These are phyloP conservation scores for Arthroderma uncinatum DNA, from an alignment of 2,329 filamentous ascomycete species.

Conservation along the genomic window DNA sequence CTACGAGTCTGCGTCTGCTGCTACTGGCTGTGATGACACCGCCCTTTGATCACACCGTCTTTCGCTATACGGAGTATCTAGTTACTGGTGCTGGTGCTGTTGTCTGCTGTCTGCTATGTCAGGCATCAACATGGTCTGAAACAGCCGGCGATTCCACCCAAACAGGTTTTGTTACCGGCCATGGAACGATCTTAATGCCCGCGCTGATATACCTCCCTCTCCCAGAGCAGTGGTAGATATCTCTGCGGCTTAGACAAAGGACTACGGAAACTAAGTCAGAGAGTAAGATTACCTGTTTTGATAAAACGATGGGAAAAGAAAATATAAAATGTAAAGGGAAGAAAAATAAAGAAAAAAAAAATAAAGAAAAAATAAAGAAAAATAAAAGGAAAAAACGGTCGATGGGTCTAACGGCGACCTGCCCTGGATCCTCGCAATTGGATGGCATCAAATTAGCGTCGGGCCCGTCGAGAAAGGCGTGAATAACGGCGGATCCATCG, in stretches of 20 bases:
- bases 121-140: conserved; percentile 3
- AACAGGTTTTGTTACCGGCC: conserved; percentile 4
- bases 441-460: conserved; percentile 1
- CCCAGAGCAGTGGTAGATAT: no score
- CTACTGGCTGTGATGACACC: neutral
- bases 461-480: neutral
- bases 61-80: no score
- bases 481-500: conserved; percentile 2
- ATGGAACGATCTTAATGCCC: neutral
- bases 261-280: no score
- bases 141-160: conserved; percentile 1
- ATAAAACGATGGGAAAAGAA: neutral
- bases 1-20: neutral
- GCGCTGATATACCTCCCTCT: neutral
- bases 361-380: neutral
- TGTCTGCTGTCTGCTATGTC: no score
- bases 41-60: conserved; percentile 4
- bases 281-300: neutral
- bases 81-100: no score
- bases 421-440: neutral
- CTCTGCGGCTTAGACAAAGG: neutral
- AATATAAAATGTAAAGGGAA: neutral
- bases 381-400: neutral
- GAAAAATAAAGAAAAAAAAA: neutral
- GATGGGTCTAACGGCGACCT: conserved; percentile 1